Evolutionary conservation across 2,329 filamentous ascomycete genomes (phyloP).

Genomic region (Trichoderma aggressivum): DNA sequence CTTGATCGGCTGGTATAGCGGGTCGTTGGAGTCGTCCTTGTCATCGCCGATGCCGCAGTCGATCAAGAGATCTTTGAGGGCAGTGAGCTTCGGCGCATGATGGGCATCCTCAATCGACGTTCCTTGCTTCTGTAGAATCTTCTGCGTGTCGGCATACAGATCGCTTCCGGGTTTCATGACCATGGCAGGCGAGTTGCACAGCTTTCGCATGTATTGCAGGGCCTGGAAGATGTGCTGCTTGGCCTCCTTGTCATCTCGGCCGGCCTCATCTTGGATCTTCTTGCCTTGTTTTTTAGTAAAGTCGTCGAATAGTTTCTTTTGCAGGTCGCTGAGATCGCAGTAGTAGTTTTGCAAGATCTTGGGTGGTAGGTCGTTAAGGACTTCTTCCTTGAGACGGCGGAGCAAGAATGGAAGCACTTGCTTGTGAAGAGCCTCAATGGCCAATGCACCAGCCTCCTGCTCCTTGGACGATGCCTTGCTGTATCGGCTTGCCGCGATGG

Average conservation of each 20-base stretch:
- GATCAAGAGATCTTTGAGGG: constrained; percentile 88
- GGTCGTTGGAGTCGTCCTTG: constrained; percentile 56
- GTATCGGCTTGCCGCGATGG: constrained; percentile 89
- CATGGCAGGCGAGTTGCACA: constrained; percentile 94
- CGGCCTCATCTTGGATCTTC: constrained; percentile 78
- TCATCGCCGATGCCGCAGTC: constrained; percentile 94
- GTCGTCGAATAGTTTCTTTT: constrained; percentile 93
- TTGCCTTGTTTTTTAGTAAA: constrained; percentile 93
- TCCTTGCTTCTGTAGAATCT: constrained; percentile 71
- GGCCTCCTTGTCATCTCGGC: constrained; percentile 81
- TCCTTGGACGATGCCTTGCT: constrained; percentile 98
- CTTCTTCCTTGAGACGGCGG: constrained; percentile 94
- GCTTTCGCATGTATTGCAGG: constrained; percentile 97
- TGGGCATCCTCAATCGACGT: constrained; percentile 78
- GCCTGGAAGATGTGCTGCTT: constrained; percentile 99
- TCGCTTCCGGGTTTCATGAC: constrained; percentile 94
- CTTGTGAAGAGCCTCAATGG: constrained; percentile 97
- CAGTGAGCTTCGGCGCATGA: constrained; percentile 90
- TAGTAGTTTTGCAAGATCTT: constrained; percentile 99
- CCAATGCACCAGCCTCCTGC: constrained; percentile 92
- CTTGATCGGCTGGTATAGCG: constrained; percentile 77
- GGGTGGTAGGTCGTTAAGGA: constrained; percentile 89
- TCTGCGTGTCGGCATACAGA: constrained; percentile 84
- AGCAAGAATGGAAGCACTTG: constrained; percentile 96
- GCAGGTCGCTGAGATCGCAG: constrained; percentile 92